These are phyloP conservation scores for Panicum virgatum DNA, from an alignment of 202 grass and related monocot genomes.

Conservation along the genomic window DNA sequence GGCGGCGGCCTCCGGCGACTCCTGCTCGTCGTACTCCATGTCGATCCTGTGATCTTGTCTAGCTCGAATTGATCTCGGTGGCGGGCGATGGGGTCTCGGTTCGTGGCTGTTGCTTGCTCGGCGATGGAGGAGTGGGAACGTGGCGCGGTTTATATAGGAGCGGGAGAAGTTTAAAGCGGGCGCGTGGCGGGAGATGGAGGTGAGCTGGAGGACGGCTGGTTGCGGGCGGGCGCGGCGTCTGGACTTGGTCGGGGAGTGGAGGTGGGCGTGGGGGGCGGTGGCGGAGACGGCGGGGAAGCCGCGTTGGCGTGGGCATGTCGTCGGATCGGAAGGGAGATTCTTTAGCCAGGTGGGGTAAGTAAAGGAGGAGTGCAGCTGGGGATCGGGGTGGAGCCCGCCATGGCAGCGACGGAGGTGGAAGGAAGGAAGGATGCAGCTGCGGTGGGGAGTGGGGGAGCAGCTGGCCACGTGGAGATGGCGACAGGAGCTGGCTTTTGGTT, in stretches of 20 bases:
- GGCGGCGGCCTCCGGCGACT: not conserved
- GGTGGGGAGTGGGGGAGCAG: not conserved
- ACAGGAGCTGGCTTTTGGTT: slow-evolving; percentile 24
- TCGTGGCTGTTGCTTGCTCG: not conserved
- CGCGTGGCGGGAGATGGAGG: slow-evolving; percentile 8
- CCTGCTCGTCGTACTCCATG: not conserved
- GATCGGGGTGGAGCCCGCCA: not conserved
- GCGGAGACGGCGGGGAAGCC: not conserved
- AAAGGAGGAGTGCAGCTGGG: not conserved
- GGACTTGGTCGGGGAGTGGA: not conserved
- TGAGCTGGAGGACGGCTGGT: not conserved
- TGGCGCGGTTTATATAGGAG: slow-evolving; percentile 20
- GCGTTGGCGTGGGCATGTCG: slow-evolving; percentile 25
- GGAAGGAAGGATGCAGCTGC: not conserved
- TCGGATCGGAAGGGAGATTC: not conserved
- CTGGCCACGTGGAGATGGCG: slow-evolving; percentile 27
- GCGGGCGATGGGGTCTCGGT: not conserved
- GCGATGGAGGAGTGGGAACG: not conserved
- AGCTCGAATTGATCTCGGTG: not conserved
- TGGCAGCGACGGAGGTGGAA: not conserved
- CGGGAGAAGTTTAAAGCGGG: not conserved
- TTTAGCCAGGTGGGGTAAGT: not conserved
- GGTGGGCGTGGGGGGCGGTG: not conserved
- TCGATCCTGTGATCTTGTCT: not conserved
- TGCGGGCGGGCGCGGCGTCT: not conserved